Evolutionary conservation across 495 filamentous ascomycete genomes (phyloP).

Genomic region (Neurospora sp.): DNA sequence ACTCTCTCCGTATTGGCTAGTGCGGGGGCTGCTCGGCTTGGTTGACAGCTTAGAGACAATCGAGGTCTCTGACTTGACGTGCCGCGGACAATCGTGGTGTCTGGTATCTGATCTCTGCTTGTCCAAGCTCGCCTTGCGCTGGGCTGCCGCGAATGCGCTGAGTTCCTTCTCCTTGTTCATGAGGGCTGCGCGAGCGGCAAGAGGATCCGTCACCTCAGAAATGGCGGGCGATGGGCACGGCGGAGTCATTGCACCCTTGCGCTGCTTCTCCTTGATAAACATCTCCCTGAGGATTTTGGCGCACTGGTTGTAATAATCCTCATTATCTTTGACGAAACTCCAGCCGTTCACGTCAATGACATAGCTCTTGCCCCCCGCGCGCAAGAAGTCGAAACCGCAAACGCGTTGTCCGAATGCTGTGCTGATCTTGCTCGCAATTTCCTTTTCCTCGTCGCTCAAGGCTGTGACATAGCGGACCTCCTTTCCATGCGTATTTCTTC

Average conservation of each 20-base stretch:
- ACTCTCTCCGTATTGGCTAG: constrained; percentile 26
- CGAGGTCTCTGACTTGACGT: constrained; percentile 10
- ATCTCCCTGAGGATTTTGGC: constrained; percentile 75
- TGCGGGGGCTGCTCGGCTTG: constrained; percentile 24
- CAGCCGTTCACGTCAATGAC: constrained; percentile 99
- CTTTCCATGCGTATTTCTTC: constrained; percentile 93
- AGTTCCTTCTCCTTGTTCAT: constrained; percentile 27
- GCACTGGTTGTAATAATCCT: constrained; percentile 92
- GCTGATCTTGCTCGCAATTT: constrained; percentile 82
- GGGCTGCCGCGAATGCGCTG: constrained; percentile 14
- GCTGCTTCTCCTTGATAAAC: constrained; percentile 66
- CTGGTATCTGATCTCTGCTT: constrained; percentile 10
- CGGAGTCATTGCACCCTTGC: constrained; percentile 31
- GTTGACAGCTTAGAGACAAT: constrained; percentile 21
- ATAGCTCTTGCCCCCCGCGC: constrained; percentile 79
- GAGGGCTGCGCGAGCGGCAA: constrained; percentile 20
- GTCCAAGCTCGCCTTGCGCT: constrained; percentile 28
- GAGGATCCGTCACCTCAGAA: constrained; percentile 31
- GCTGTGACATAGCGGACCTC: constrained; percentile 91
- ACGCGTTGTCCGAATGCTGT: constrained; percentile 89
- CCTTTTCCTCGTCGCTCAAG: constrained; percentile 67
- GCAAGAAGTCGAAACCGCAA: constrained; percentile 92
- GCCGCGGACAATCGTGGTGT: constrained; percentile 5
- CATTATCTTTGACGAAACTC: constrained; percentile 99
- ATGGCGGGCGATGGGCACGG: constrained; percentile 34